These are phyloP conservation scores for Daldinia caldariorum DNA, from an alignment of 495 filamentous ascomycete genomes.

Conservation along the genomic window DNA sequence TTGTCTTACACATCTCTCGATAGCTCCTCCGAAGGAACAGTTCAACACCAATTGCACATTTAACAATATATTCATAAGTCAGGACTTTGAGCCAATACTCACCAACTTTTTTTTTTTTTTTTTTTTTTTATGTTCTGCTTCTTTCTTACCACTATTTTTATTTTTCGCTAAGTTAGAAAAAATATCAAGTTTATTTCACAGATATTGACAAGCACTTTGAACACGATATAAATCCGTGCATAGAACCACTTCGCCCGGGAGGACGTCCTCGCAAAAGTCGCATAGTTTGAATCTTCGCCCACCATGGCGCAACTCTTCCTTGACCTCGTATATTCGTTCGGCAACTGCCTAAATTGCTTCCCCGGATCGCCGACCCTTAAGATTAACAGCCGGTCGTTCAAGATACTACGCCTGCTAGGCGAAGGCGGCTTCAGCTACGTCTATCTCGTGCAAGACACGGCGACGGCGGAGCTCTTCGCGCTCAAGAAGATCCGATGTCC, in stretches of 20 bases:
- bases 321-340: conserved; percentile 88
- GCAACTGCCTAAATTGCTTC: conserved; percentile 94
- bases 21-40: conserved; percentile 26
- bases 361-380: conserved; percentile 91
- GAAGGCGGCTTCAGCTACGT: conserved; percentile 99
- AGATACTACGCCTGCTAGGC: conserved; percentile 90
- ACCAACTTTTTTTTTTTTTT: too few relatives aligned
- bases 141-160: not conserved
- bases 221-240: too few relatives aligned
- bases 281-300: conserved; percentile 24
- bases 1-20: conserved; percentile 34
- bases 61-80: not conserved
- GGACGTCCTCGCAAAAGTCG: too few relatives aligned
- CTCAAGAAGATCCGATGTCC: conserved; percentile 99
- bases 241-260: too few relatives aligned
- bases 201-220: not conserved
- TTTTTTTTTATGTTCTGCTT: not conserved
- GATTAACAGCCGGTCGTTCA: conserved; percentile 94
- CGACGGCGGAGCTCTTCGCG: conserved; percentile 82
- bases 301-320: conserved; percentile 86
- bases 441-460: conserved; percentile 93
- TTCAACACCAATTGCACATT: conserved; percentile 21
- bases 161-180: not conserved
- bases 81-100: not conserved
- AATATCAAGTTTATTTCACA: not conserved